Evolutionary conservation across 768 basidiomycete genomes (phyloP), one percentile per base, ranked within the genome.

Genomic region (Cyclocybe cylindracea): DNA sequence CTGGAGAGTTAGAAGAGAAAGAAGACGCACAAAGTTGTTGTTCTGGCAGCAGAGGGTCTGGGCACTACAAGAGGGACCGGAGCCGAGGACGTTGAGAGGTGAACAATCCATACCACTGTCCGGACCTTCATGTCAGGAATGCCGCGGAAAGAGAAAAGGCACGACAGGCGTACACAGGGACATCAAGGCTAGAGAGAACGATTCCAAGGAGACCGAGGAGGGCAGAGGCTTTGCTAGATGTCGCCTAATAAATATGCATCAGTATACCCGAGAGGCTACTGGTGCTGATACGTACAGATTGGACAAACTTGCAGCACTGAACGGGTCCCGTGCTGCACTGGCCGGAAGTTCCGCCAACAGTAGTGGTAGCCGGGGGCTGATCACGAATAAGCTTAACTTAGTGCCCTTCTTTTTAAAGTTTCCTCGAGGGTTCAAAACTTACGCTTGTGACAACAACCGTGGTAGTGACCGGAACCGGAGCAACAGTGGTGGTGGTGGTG

Each of bases 11-110:
- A 8, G 16, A 11, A 54, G 36, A 1, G 29, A 44, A 13, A 46
- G 48, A 38, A 37, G 24, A 61, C 70, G 62, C 53, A 75, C 73
- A 59, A 70, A 70, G 51, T 37, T 55, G 62, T 71, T 72, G 51
- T 66, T 59, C 40, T 62, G 52, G 66, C 73, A 75, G 67, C 73
- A 75, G 6, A 72, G 69, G 14, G 69, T 60, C 49, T 71, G 66
- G 14, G 63, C 61, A 50, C 58, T 48, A 65, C 68, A 68, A 36
- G 64, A 65, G 54, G 56, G 63, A 7, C 66, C 66, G 6, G 63
- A 61, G 32, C 63, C 65, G 39, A 65, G 48, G 50, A 61, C 49
- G 40, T 41, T 51, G 39, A 76, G 31, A 11, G 72, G 63, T 1
- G 53, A 56, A 55, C 78, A 79, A 4, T 43, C 61, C 13, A 67